Conservation (phyloP, 441 rosid species). For the Pelargonium citronellum region DNA sequence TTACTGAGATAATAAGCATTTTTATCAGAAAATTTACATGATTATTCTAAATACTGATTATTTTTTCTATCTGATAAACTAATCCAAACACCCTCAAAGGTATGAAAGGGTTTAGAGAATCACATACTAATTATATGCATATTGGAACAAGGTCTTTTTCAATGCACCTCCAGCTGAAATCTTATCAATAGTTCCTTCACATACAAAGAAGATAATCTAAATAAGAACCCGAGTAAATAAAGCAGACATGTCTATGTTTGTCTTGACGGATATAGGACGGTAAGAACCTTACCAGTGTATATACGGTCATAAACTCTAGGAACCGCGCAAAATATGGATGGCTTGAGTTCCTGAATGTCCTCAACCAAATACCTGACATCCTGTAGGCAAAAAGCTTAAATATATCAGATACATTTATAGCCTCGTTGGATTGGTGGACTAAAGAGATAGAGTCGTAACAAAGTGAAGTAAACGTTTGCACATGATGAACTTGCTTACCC, state of each 20-base stretch:
- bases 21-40: too few relatives aligned
- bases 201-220: conserved; percentile 16
- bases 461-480: not conserved
- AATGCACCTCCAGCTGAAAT: conserved; percentile 59
- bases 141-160: conserved; percentile 56
- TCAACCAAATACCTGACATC: conserved; percentile 70
- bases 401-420: not conserved
- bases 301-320: conserved; percentile 84
- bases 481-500: conserved; percentile 62
- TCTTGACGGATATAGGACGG: too few relatives aligned
- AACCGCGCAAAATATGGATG: conserved; percentile 72
- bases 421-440: not conserved
- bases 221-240: not conserved
- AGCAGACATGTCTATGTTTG: not conserved
- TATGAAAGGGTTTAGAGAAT: conserved; percentile 6
- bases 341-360: conserved; percentile 75
- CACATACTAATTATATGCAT: conserved; percentile 74
- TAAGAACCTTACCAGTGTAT: conserved; percentile 80
- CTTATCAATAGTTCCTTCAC: conserved; percentile 57
- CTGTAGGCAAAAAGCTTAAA: too few relatives aligned
- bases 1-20: too few relatives aligned
- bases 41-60: too few relatives aligned
- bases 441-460: not conserved
- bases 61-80: too few relatives aligned
- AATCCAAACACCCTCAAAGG: too few relatives aligned